These are phyloP conservation scores for Flaveria linearis DNA, from an alignment of 129 eudicot genomes.

Conservation along the genomic window DNA sequence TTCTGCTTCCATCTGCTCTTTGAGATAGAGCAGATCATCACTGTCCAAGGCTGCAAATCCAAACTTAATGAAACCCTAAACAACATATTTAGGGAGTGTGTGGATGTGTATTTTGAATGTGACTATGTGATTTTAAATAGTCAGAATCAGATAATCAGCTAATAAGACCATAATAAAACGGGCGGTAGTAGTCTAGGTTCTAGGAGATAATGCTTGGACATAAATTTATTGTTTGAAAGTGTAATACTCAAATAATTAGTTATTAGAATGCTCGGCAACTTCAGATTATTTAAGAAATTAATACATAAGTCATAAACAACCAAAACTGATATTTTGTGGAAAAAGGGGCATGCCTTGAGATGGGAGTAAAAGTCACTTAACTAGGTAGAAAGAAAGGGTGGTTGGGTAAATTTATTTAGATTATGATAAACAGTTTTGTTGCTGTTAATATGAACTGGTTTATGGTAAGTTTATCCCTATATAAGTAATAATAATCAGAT, in stretches of 20 bases:
- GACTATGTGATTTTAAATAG: neutral
- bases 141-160: neutral
- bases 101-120: neutral
- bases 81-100: neutral
- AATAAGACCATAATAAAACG: neutral
- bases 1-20: slow-evolving; percentile 99
- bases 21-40: slow-evolving; percentile 95
- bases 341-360: neutral
- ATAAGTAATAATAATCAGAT: neutral
- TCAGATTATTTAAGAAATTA: neutral
- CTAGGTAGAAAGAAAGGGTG: neutral
- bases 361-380: neutral
- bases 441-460: neutral
- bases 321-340: neutral
- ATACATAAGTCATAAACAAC: neutral
- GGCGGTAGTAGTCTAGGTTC: neutral
- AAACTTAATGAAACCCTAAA: slow-evolving; percentile 40
- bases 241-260: neutral
- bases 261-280: neutral
- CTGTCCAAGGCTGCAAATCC: slow-evolving; percentile 93
- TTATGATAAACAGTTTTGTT: neutral
- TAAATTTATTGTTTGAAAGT: neutral
- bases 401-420: neutral
- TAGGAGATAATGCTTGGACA: neutral
- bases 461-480: neutral